phyloP scores from a whole-genome alignment of 441 rosid species.

The Eruca vesicaria region DNA sequence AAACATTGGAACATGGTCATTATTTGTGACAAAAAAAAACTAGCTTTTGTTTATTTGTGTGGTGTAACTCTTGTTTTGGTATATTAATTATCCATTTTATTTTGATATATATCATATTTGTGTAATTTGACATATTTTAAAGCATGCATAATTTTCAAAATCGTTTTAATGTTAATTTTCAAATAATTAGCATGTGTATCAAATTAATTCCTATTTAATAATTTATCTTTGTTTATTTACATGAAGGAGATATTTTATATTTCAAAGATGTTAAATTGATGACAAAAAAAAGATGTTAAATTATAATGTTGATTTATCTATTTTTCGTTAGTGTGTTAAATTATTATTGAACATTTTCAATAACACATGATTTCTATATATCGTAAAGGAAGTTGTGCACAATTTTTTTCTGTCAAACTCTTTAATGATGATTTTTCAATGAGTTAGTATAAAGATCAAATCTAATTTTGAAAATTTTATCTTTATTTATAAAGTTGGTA shows the following conservation, averaged over 20 bases:
- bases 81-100: neutral
- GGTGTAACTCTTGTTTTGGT: neutral
- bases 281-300: too few species aligned
- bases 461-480: too few species aligned
- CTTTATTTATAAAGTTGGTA: too few species aligned
- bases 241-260: too few species aligned
- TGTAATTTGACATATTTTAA: neutral
- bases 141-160: neutral
- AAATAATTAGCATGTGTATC: neutral
- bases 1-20: too few species aligned
- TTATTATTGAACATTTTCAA: neutral
- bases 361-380: neutral
- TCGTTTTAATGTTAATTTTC: neutral
- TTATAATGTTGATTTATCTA: neutral
- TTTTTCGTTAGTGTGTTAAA: neutral
- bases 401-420: neutral
- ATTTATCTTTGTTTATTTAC: too few species aligned
- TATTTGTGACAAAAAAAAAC: too few species aligned
- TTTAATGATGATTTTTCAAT: too few species aligned
- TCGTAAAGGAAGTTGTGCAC: neutral
- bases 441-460: too few species aligned
- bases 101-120: neutral
- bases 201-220: neutral
- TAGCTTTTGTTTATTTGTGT: neutral
- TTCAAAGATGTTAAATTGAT: too few species aligned